Evolutionary conservation across 495 filamentous ascomycete species (phyloP).

Genomic region (Pyronema domesticum): DNA sequence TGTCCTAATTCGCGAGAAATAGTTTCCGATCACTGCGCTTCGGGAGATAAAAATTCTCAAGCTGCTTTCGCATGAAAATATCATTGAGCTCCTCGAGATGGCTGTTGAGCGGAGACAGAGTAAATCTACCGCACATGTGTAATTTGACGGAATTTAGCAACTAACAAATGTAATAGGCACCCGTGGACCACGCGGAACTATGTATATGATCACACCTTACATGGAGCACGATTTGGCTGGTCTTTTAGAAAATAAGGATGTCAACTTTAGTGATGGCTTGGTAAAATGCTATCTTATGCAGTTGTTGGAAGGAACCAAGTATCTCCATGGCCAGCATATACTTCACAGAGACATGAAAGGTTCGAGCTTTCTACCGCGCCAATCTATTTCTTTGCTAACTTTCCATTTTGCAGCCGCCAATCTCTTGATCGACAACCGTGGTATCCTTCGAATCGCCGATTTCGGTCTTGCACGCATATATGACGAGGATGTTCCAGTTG

Average conservation of each 20-base stretch:
- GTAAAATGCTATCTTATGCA: slow-evolving; percentile 98
- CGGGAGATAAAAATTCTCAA: slow-evolving; percentile 93
- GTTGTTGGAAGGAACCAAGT: slow-evolving; percentile 71
- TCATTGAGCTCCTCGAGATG: slow-evolving; percentile 85
- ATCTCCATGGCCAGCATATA: slow-evolving; percentile 78
- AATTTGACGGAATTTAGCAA: background rate
- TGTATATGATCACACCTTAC: slow-evolving; percentile 98
- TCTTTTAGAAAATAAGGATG: slow-evolving; percentile 80
- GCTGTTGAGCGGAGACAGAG: slow-evolving; percentile 57
- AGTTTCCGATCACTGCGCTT: slow-evolving; percentile 62
- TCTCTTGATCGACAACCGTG: slow-evolving; percentile 84
- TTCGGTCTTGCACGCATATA: slow-evolving; percentile 91
- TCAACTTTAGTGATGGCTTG: slow-evolving; percentile 68
- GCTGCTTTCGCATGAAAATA: slow-evolving; percentile 74
- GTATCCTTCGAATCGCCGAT: slow-evolving; percentile 90
- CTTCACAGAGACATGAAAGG: slow-evolving; percentile 95
- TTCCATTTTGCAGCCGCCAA: slow-evolving; percentile 52
- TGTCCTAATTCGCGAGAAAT: background rate
- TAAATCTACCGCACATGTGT: background rate
- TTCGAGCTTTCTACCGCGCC: slow-evolving; percentile 9
- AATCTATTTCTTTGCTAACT: slow-evolving; percentile 14
- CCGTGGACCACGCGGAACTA: slow-evolving; percentile 16
- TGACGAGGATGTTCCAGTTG: slow-evolving; percentile 63
- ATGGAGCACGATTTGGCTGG: slow-evolving; percentile 98
- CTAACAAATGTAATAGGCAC: slow-evolving; percentile 14